Percentiles rank a stretch among this genome's conserved stretches.
Evolutionary conservation across 768 basidiomycete species (phyloP).

Genomic region (Boletus sp.): DNA sequence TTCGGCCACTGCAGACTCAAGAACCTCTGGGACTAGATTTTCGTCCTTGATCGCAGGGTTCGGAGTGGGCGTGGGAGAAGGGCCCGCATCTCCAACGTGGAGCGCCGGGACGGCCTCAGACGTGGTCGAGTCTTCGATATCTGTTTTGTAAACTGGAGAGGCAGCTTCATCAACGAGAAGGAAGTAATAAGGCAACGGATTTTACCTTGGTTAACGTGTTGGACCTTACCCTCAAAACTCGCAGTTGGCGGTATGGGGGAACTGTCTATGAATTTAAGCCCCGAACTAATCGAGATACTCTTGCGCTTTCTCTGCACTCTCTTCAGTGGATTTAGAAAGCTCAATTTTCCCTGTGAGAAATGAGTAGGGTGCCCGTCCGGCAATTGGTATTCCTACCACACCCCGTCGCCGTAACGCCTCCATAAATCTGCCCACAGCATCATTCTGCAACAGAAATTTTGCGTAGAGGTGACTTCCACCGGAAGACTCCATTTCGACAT

Average conservation of each 20-base stretch:
- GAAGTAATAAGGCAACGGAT: neutral
- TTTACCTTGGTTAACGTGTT: slow-evolving; percentile 30
- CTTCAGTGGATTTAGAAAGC: slow-evolving; percentile 21
- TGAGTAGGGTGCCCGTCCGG: neutral
- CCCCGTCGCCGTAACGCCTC: slow-evolving; percentile 42
- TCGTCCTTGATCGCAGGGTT: neutral
- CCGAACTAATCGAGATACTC: slow-evolving; percentile 28
- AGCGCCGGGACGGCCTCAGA: neutral
- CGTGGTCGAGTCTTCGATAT: slow-evolving; percentile 15
- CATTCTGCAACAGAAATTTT: slow-evolving; percentile 38
- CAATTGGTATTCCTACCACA: slow-evolving; percentile 37
- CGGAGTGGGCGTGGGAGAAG: neutral
- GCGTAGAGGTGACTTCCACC: slow-evolving; percentile 25
- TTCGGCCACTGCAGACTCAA: neutral
- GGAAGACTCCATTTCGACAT: slow-evolving; percentile 22
- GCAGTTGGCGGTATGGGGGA: slow-evolving; percentile 21
- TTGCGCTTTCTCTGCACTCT: slow-evolving; percentile 14
- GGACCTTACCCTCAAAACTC: slow-evolving; percentile 33
- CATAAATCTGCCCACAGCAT: slow-evolving; percentile 37
- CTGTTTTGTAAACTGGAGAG: slow-evolving; percentile 28
- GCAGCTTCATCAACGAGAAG: neutral
- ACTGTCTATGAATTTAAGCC: slow-evolving; percentile 20
- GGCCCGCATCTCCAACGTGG: neutral
- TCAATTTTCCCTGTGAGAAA: slow-evolving; percentile 27
- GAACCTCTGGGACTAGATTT: neutral